Evolutionary conservation across 768 basidiomycete genomes (phyloP).

Genomic region (Mycena crocata): DNA sequence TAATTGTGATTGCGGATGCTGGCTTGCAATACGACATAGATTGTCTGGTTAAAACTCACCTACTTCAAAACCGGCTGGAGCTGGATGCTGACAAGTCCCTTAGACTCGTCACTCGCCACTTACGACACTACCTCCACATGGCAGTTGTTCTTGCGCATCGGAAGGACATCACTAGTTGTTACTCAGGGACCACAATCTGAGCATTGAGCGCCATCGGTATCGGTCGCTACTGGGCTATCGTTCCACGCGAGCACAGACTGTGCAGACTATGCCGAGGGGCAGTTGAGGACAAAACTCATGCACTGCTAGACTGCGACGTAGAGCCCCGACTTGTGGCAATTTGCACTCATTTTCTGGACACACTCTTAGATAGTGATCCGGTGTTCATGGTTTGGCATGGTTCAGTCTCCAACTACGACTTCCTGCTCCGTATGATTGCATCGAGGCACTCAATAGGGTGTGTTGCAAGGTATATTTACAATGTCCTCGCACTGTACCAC

Average conservation of each 20-base stretch:
- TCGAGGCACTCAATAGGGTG: no score
- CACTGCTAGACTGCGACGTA: not conserved
- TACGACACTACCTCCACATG: not conserved
- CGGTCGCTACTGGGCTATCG: not conserved
- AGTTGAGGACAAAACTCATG: not conserved
- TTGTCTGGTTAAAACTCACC: not conserved
- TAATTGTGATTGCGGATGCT: not conserved
- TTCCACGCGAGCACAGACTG: not conserved
- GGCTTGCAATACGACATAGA: slow-evolving; percentile 5
- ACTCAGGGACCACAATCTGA: not conserved
- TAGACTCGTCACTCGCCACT: not conserved
- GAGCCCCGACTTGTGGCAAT: no score
- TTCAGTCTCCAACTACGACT: no score
- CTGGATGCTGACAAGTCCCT: not conserved
- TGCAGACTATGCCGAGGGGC: not conserved
- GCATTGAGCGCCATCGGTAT: slow-evolving; percentile 1
- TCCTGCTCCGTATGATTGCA: no score
- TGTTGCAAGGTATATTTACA: no score
- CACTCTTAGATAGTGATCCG: no score
- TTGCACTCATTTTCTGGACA: no score
- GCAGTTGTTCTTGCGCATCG: not conserved
- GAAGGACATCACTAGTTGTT: not conserved
- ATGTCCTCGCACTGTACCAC: no score
- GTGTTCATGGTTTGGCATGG: no score
- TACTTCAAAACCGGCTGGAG: slow-evolving; percentile 15